phyloP scores from a whole-genome alignment of 257 asterid genomes.

The Plantago major region DNA sequence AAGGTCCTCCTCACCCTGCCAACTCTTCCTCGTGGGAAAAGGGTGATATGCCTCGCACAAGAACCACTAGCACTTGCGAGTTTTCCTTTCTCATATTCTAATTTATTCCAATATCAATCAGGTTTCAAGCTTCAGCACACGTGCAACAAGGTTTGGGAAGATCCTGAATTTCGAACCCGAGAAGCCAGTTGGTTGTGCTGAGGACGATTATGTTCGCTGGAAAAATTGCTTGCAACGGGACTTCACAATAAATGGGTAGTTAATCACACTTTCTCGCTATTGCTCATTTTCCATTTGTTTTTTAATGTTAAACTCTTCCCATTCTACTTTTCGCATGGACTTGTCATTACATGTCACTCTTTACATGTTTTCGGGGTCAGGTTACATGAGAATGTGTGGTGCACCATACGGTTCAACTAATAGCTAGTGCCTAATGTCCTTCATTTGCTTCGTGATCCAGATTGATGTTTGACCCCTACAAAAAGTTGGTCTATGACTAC shows the following conservation, averaged over 20 bases:
- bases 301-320: background rate
- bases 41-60: too few species aligned
- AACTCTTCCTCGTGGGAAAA: too few species aligned
- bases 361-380: background rate
- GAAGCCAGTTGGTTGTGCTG: slow-evolving; percentile 57
- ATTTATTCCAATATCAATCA: slow-evolving; percentile 21
- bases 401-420: background rate
- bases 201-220: slow-evolving; percentile 72
- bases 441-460: slow-evolving; percentile 32
- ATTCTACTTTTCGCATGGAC: background rate
- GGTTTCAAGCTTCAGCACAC: slow-evolving; percentile 94
- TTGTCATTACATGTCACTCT: slow-evolving; percentile 10
- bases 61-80: background rate
- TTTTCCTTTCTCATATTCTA: background rate
- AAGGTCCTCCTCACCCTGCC: too few species aligned
- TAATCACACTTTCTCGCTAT: slow-evolving; percentile 21
- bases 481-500: slow-evolving; percentile 79
- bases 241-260: slow-evolving; percentile 77
- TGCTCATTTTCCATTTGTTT: slow-evolving; percentile 4
- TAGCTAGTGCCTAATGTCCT: slow-evolving; percentile 18
- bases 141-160: slow-evolving; percentile 40
- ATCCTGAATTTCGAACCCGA: slow-evolving; percentile 35
- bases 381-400: background rate
- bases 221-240: slow-evolving; percentile 73
- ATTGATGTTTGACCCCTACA: slow-evolving; percentile 81